A percentile compares a stretch with the other conserved stretches of the same genome.
Evolutionary conservation across 371 early-diverging fungal species (phyloP).

Genomic region (Mucor racemosus): DNA sequence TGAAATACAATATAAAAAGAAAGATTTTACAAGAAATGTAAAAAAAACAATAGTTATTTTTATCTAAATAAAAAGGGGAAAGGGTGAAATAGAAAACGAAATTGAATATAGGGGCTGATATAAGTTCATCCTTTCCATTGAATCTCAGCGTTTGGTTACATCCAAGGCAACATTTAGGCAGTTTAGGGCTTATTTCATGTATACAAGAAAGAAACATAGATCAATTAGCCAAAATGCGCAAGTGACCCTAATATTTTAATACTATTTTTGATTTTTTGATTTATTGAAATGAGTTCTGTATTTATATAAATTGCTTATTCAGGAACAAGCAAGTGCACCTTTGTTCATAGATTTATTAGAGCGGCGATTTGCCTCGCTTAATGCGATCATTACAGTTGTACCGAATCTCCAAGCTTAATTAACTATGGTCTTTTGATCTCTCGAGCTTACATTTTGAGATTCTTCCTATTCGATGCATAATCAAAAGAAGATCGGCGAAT

Average conservation of each 20-base stretch:
- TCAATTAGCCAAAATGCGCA: not conserved
- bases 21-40: not conserved
- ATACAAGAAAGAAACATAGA: not conserved
- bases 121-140: not conserved
- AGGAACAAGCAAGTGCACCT: not conserved
- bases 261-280: not conserved
- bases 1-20: not conserved
- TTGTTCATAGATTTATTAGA: not conserved
- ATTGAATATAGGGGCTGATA: not conserved
- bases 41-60: not conserved
- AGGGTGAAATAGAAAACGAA: constrained; percentile 1
- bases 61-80: not conserved
- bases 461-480: not conserved
- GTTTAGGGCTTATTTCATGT: not conserved
- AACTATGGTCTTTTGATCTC: too few relatives aligned
- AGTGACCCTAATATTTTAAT: not conserved
- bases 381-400: not conserved
- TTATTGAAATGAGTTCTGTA: too few relatives aligned
- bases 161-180: not conserved
- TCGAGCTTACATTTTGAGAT: not conserved
- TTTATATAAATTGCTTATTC: not conserved
- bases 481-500: not conserved
- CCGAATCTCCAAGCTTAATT: not conserved
- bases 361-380: not conserved
- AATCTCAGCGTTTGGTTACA: not conserved